Conservation (phyloP, 495 filamentous ascomycete genomes). For the Glarea lozoyensis region DNA sequence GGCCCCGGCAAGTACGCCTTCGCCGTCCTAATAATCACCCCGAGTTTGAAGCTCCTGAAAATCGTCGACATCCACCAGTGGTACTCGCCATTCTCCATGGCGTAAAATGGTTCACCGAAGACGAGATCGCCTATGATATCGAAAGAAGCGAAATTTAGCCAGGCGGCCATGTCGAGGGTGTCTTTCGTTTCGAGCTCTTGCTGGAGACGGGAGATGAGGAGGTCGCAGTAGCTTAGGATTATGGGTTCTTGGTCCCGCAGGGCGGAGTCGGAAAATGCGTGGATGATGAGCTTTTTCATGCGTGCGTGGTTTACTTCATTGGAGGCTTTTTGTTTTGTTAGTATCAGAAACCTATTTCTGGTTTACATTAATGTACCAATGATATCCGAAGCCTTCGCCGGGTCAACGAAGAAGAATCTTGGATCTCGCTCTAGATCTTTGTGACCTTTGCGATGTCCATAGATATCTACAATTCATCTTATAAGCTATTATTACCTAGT, state of each 20-base stretch:
- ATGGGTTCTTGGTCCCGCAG: slow-evolving; percentile 36
- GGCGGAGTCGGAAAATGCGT: slow-evolving; percentile 42
- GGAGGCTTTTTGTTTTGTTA: not conserved
- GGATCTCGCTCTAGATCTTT: no score
- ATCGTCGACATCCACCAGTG: not conserved
- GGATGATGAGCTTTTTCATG: slow-evolving; percentile 38
- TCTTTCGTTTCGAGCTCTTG: not conserved
- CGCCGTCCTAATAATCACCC: not conserved
- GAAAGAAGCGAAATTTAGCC: not conserved
- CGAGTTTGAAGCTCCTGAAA: not conserved
- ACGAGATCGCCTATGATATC: no score
- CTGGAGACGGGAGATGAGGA: not conserved
- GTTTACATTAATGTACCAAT: not conserved
- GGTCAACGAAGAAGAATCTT: no score
- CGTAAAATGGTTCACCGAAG: not conserved
- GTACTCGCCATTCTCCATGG: not conserved
- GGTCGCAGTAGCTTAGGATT: slow-evolving; percentile 38
- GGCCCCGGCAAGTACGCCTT: not conserved
- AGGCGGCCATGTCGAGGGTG: not conserved
- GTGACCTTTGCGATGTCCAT: no score
- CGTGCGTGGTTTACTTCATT: slow-evolving; percentile 18
- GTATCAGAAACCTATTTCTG: not conserved
- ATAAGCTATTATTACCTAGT: no score
- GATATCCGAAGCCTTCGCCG: not conserved
- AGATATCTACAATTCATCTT: no score